Evolutionary conservation across 2,329 filamentous ascomycete genomes (phyloP).

Genomic region (Ophioceras dolichostomum): DNA sequence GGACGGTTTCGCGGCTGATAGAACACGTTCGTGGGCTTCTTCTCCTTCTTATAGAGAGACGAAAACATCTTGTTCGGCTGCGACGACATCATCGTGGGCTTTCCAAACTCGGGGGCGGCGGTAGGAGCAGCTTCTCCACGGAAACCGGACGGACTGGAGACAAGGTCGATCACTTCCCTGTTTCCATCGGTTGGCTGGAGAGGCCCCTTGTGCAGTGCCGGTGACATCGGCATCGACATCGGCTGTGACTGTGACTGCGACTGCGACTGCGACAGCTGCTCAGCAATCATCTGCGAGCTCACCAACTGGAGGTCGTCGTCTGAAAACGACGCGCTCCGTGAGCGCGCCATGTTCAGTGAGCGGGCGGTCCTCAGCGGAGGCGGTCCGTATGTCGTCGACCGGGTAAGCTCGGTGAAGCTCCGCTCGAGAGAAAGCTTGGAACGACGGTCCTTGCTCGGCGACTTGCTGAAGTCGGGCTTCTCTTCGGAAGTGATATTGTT

Average conservation of each 20-base stretch:
- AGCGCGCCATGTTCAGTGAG: constrained; percentile 12
- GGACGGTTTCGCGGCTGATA: constrained; percentile 43
- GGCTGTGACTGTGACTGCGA: constrained; percentile 22
- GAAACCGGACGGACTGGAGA: constrained; percentile 13
- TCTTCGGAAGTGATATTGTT: constrained; percentile 11
- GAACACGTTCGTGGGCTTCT: constrained; percentile 19
- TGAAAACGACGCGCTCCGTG: constrained; percentile 19
- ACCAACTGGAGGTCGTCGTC: constrained; percentile 23
- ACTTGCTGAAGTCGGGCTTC: background rate
- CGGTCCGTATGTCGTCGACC: constrained; percentile 11
- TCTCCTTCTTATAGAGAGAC: constrained; percentile 41
- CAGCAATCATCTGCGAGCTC: constrained; percentile 14
- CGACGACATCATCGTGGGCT: constrained; percentile 19
- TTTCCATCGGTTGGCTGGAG: constrained; percentile 23
- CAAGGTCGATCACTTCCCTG: constrained; percentile 17
- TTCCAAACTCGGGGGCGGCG: constrained; percentile 16
- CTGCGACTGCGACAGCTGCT: constrained; percentile 13
- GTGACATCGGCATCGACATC: constrained; percentile 18
- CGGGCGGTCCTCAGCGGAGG: constrained; percentile 2
- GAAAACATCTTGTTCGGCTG: constrained; percentile 31
- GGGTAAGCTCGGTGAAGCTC: constrained; percentile 13
- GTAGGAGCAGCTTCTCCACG: constrained; percentile 8
- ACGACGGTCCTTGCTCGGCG: background rate
- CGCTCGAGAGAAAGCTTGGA: constrained; percentile 7
- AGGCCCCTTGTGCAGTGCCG: constrained; percentile 26